These are phyloP conservation scores for Ulota crispa DNA, from an alignment of 225 moss, liverwort and hornwort species.

Conservation along the genomic window DNA sequence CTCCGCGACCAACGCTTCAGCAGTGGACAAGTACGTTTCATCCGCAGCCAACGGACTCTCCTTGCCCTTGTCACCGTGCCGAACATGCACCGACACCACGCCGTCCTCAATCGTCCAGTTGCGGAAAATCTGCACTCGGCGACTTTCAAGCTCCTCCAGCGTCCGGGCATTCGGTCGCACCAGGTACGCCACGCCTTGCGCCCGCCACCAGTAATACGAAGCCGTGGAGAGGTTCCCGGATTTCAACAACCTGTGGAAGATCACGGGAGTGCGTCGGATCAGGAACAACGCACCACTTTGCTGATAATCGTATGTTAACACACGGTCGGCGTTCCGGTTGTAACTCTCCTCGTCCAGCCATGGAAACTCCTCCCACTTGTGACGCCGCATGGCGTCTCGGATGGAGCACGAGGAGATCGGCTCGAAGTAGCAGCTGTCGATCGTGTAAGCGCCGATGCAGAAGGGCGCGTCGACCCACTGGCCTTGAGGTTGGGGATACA, in stretches of 20 bases:
- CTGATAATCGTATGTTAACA: constrained; percentile 14
- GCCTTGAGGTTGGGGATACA: constrained; percentile 27
- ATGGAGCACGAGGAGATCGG: constrained; percentile 39
- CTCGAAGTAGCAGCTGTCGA: constrained; percentile 48
- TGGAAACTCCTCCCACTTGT: constrained; percentile 1
- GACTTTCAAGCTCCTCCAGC: constrained; percentile 11
- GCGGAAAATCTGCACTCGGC: constrained; percentile 2
- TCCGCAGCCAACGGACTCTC: constrained; percentile 28
- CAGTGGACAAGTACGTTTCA: constrained; percentile 2
- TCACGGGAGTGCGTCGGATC: constrained; percentile 16
- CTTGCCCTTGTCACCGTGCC: constrained; percentile 34
- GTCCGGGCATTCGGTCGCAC: constrained; percentile 34
- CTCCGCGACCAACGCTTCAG: constrained; percentile 5
- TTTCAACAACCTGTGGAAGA: constrained; percentile 10
- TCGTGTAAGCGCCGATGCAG: constrained; percentile 14
- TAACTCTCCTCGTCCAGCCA: constrained; percentile 20
- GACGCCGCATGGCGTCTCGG: constrained; percentile 6
- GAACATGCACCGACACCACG: constrained; percentile 37
- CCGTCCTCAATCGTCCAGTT: constrained; percentile 9
- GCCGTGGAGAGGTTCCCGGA: not conserved
- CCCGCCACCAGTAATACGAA: constrained; percentile 45
- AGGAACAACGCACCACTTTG: constrained; percentile 22
- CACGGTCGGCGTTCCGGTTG: not conserved
- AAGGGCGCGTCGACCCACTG: constrained; percentile 35
- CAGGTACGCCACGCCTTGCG: constrained; percentile 36